Conservation (phyloP, 305 asterid genomes). For the Fraxinus platypoda region DNA sequence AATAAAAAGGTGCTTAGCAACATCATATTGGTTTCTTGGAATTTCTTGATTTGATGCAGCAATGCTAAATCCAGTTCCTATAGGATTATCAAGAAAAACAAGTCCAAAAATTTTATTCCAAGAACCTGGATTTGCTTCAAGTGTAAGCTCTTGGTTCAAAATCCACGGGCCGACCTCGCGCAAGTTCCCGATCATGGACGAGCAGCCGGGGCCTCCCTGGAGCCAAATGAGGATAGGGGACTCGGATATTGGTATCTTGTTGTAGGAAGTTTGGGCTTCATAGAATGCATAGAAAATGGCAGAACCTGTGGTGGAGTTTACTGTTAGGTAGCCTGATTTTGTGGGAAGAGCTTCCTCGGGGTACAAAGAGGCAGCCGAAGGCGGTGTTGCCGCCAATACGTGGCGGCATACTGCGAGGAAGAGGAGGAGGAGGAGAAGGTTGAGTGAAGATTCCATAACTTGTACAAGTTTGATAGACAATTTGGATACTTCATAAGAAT, state of each 20-base stretch:
- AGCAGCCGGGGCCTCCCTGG: conserved; percentile 93
- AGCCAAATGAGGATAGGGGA: conserved; percentile 84
- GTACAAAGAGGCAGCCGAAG: conserved; percentile 33
- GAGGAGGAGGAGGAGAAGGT: conserved; percentile 34
- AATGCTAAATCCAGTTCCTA: conserved; percentile 76
- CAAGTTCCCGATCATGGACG: conserved; percentile 73
- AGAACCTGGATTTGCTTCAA: conserved; percentile 49
- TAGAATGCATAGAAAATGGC: conserved; percentile 83
- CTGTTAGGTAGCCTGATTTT: conserved; percentile 69
- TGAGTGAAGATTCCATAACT: conserved; percentile 35
- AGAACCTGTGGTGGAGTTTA: conserved; percentile 66
- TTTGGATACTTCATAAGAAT: conserved; percentile 1
- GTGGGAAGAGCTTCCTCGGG: conserved; percentile 73
- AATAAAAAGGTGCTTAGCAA: conserved; percentile 55
- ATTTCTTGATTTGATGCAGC: conserved; percentile 64
- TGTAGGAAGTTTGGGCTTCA: conserved; percentile 48
- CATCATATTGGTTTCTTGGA: conserved; percentile 68
- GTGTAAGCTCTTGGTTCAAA: conserved; percentile 32
- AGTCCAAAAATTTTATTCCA: conserved; percentile 78
- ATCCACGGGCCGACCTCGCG: conserved; percentile 76
- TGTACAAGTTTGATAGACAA: background rate
- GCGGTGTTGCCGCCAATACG: conserved; percentile 6
- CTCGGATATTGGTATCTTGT: conserved; percentile 33
- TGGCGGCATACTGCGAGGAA: conserved; percentile 22
- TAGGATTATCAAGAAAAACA: conserved; percentile 77